phyloP scores from a whole-genome alignment of 106 monocot genomes.

The Apostasia ramifera region DNA sequence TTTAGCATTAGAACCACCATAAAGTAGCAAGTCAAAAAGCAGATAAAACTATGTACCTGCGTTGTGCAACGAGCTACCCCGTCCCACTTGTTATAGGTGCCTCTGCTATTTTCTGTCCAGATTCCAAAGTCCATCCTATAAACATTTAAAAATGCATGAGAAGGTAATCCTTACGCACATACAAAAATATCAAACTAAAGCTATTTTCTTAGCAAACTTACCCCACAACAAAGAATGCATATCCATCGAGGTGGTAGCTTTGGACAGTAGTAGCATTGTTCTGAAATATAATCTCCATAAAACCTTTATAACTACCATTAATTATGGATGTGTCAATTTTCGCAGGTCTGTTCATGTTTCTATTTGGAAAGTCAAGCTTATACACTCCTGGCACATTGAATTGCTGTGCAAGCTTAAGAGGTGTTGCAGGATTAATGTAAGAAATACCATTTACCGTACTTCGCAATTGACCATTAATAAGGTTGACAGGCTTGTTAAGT shows the following conservation, averaged over 20 bases:
- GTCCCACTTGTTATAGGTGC: slow-evolving; percentile 97
- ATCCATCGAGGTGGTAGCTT: slow-evolving; percentile 93
- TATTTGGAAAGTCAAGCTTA: slow-evolving; percentile 91
- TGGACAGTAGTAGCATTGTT: slow-evolving; percentile 77
- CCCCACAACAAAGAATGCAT: slow-evolving; percentile 99
- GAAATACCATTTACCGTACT: slow-evolving; percentile 92
- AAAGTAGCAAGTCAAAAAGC: background rate
- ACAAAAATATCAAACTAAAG: background rate
- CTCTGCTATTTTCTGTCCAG: slow-evolving; percentile 96
- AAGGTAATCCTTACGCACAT: slow-evolving; percentile 2
- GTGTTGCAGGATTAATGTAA: slow-evolving; percentile 79
- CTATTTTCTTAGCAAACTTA: slow-evolving; percentile 15
- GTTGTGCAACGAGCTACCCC: slow-evolving; percentile 96
- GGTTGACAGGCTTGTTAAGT: slow-evolving; percentile 54
- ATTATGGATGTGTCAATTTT: slow-evolving; percentile 89
- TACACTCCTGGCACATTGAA: slow-evolving; percentile 84
- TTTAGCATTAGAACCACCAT: background rate
- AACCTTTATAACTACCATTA: slow-evolving; percentile 90
- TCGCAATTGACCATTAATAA: slow-evolving; percentile 57
- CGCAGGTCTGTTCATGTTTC: slow-evolving; percentile 71
- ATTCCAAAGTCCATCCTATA: slow-evolving; percentile 89
- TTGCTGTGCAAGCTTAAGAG: slow-evolving; percentile 84
- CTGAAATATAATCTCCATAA: slow-evolving; percentile 91
- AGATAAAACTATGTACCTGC: slow-evolving; percentile 44
- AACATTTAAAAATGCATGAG: background rate